Percentiles rank a stretch among this genome's conserved stretches.
Conservation (phyloP, 129 eudicot species). For the Flaveria sonorensis region DNA sequence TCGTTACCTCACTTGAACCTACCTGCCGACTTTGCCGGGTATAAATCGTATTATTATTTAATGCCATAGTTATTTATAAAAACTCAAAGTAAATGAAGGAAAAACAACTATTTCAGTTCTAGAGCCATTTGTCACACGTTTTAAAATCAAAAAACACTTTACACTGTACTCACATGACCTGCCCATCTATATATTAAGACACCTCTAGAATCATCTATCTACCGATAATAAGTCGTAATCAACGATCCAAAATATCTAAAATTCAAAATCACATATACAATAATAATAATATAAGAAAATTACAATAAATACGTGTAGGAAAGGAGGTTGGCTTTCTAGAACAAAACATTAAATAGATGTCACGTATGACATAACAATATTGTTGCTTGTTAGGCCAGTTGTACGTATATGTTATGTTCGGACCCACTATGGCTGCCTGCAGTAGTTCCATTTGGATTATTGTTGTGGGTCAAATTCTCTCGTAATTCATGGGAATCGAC, state of each 20-base stretch:
- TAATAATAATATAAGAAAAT: background rate
- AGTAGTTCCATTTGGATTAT: conserved; percentile 32
- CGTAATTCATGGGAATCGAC: conserved; percentile 23
- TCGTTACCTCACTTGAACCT: no score
- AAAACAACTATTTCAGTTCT: background rate
- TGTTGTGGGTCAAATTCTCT: conserved; percentile 17
- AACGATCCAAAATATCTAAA: background rate
- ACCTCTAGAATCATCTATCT: background rate
- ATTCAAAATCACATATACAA: background rate
- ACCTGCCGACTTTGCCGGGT: no score
- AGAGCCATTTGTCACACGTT: background rate
- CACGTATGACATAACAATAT: conserved; percentile 28
- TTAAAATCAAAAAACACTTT: background rate
- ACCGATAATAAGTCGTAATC: background rate
- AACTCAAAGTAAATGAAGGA: no score
- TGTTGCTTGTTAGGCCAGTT: conserved; percentile 28
- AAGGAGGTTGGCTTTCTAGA: conserved; percentile 30
- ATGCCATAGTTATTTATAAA: no score
- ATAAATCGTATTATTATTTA: no score
- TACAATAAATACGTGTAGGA: background rate
- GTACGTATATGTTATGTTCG: conserved; percentile 1
- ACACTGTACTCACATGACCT: background rate
- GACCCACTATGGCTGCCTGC: conserved; percentile 37
- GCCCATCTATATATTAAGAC: background rate
- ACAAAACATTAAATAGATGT: conserved; percentile 9